Percentiles rank a stretch among this genome's conserved stretches.
phyloP scores from a whole-genome alignment of 2,329 filamentous ascomycete species.

The Colletotrichum destructivum region DNA sequence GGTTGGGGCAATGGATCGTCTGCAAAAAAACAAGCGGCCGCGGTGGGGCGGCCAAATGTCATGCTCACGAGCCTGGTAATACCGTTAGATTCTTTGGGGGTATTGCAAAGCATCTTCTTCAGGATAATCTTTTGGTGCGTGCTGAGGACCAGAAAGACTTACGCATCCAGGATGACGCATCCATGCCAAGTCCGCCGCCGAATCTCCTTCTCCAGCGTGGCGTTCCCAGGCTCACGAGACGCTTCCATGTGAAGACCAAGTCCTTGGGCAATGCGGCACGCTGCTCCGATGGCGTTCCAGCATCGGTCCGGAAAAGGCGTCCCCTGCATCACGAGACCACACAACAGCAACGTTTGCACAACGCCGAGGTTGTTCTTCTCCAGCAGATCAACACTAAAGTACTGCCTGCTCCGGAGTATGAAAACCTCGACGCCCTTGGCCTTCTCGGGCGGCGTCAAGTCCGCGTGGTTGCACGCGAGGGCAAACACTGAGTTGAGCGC shows the following conservation, averaged over 20 bases:
- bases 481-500: slow-evolving; percentile 61
- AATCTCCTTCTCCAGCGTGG: slow-evolving; percentile 54
- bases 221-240: slow-evolving; percentile 26
- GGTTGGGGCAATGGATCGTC: neutral
- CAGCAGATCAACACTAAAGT: slow-evolving; percentile 51
- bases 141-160: slow-evolving; percentile 28
- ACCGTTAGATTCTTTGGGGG: neutral
- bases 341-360: slow-evolving; percentile 59
- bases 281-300: slow-evolving; percentile 60
- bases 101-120: neutral
- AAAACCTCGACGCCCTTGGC: slow-evolving; percentile 19
- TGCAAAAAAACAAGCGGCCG: neutral
- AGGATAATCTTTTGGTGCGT: no score
- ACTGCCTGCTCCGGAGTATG: slow-evolving; percentile 10
- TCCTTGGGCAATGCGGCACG: slow-evolving; percentile 58
- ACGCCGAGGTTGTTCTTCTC: slow-evolving; percentile 55
- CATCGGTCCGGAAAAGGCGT: slow-evolving; percentile 58
- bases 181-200: slow-evolving; percentile 56
- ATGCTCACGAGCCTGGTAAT: slow-evolving; percentile 10
- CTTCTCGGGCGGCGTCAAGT: neutral
- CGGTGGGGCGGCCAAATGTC: slow-evolving; percentile 11
- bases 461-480: slow-evolving; percentile 54
- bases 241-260: slow-evolving; percentile 56
- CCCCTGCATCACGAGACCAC: slow-evolving; percentile 56
- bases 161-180: slow-evolving; percentile 57